Percentiles rank a stretch among this genome's conserved stretches.
Evolutionary conservation across 1,284 basidiomycete species (phyloP).

Genomic region (Volvariella surrecta): DNA sequence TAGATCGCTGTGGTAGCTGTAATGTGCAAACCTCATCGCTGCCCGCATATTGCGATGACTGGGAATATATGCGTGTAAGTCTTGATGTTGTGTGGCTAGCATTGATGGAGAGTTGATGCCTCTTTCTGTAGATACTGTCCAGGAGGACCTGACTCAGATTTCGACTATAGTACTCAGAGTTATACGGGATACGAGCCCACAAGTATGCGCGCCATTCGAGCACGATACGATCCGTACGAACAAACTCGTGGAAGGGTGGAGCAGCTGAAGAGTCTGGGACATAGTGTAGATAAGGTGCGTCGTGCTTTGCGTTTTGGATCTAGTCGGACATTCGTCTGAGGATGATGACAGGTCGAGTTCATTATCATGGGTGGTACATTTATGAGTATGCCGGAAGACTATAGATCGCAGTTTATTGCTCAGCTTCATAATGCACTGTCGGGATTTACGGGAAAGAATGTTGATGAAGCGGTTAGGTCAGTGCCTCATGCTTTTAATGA

Average conservation of each 20-base stretch:
- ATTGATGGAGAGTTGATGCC: neutral
- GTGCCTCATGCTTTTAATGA: conserved; percentile 10
- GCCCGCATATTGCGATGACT: conserved; percentile 99
- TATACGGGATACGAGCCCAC: conserved; percentile 98
- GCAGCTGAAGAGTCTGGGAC: conserved; percentile 90
- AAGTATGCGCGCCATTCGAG: conserved; percentile 97
- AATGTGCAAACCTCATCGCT: conserved; percentile 99
- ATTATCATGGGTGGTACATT: conserved; percentile 99
- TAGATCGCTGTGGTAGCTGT: conserved; percentile 98
- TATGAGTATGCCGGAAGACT: conserved; percentile 98
- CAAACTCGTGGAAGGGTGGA: conserved; percentile 94
- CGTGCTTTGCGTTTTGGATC: neutral
- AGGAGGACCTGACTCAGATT: conserved; percentile 98
- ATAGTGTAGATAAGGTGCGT: conserved; percentile 91
- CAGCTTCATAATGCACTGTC: conserved; percentile 97
- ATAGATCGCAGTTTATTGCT: conserved; percentile 89
- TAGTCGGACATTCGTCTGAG: neutral
- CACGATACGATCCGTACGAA: conserved; percentile 98
- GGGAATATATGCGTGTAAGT: conserved; percentile 98
- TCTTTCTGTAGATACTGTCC: conserved; percentile 79
- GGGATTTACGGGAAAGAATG: conserved; percentile 87
- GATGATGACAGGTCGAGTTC: conserved; percentile 76
- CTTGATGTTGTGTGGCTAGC: neutral
- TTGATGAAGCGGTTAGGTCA: conserved; percentile 94
- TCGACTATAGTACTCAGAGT: conserved; percentile 98